A percentile compares a stretch with the other conserved stretches of the same genome.
Conservation (phyloP, 179 eudicot genomes). For the Amaranthus tricolor region DNA sequence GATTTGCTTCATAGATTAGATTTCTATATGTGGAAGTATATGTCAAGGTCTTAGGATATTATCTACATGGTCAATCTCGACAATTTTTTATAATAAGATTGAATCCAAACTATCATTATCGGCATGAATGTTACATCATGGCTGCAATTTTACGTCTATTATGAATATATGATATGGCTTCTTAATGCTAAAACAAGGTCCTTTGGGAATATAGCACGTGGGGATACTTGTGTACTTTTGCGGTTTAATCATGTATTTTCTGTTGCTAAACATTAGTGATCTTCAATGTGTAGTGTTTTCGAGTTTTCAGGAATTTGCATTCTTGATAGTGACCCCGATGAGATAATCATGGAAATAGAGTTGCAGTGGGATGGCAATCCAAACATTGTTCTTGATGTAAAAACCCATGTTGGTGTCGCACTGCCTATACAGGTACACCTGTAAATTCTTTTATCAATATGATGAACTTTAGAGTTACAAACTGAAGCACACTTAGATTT, state of each 20-base stretch:
- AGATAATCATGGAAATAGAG: constrained; percentile 77
- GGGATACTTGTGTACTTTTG: neutral
- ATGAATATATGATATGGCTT: neutral
- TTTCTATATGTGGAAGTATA: neutral
- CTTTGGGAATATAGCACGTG: neutral
- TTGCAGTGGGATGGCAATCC: constrained; percentile 97
- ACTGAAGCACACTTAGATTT: neutral
- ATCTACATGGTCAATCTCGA: constrained; percentile 7
- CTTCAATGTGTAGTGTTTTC: constrained; percentile 5
- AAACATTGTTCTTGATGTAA: constrained; percentile 59
- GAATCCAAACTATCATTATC: neutral
- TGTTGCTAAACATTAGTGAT: neutral
- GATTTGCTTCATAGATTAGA: neutral
- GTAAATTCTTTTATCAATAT: neutral
- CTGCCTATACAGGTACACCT: constrained; percentile 68
- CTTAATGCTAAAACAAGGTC: neutral
- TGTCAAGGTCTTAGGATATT: too few species aligned
- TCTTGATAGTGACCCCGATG: constrained; percentile 53
- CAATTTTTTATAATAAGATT: neutral
- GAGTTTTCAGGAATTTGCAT: constrained; percentile 56
- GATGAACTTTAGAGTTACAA: neutral
- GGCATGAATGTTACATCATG: neutral
- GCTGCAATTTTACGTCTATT: neutral
- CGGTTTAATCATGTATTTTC: neutral
- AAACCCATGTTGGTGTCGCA: constrained; percentile 68